These are phyloP conservation scores for Paraphoma chrysanthemicola DNA, from an alignment of 2,329 filamentous ascomycete genomes.

Conservation along the genomic window DNA sequence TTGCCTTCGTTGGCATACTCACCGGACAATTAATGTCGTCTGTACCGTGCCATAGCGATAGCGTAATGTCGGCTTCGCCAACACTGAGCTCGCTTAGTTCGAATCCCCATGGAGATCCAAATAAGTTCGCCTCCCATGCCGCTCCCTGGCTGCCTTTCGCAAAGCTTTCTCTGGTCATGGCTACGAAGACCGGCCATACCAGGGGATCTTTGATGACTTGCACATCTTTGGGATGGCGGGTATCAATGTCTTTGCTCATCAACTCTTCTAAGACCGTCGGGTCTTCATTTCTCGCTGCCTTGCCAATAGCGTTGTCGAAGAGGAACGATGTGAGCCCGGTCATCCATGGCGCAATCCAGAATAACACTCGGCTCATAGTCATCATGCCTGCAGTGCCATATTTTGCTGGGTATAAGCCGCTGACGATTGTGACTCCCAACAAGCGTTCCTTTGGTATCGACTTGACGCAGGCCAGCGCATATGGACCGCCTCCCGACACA, in stretches of 20 bases:
- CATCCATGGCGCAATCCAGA: conserved; percentile 37
- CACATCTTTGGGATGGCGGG: conserved; percentile 26
- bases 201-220: conserved; percentile 26
- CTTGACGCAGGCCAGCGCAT: conserved; percentile 55
- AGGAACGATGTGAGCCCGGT: conserved; percentile 24
- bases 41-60: conserved; percentile 44
- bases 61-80: conserved; percentile 19
- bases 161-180: conserved; percentile 35
- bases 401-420: conserved; percentile 32
- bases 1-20: conserved; percentile 31
- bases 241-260: conserved; percentile 28
- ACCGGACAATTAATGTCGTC: conserved; percentile 38
- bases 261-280: conserved; percentile 33
- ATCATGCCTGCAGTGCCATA: conserved; percentile 38
- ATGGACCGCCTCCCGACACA: conserved; percentile 57
- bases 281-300: conserved; percentile 31
- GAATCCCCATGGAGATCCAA: conserved; percentile 41
- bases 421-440: conserved; percentile 30
- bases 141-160: conserved; percentile 33
- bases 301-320: conserved; percentile 33
- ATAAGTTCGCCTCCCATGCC: conserved; percentile 38
- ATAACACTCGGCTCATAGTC: conserved; percentile 22
- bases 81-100: conserved; percentile 34
- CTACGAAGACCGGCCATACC: conserved; percentile 30
- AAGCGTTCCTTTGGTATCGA: conserved; percentile 41